phyloP scores from a whole-genome alignment of 2,329 filamentous ascomycete genomes.

The Sclerotinia subarctica region DNA sequence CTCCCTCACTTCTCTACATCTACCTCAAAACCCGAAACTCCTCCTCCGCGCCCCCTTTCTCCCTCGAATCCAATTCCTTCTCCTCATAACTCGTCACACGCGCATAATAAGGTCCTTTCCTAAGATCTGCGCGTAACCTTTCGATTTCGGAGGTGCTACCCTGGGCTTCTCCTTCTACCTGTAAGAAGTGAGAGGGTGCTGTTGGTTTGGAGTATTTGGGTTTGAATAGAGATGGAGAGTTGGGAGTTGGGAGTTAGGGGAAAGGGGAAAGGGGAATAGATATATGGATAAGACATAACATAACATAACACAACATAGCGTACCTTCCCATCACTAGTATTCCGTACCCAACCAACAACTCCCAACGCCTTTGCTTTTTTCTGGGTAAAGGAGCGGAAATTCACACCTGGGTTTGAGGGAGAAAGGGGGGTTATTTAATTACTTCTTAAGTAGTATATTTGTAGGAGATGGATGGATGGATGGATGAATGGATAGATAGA shows the following conservation, averaged over 20 bases:
- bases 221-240: too few species aligned
- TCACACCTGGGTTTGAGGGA: neutral
- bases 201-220: too few species aligned
- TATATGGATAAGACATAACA: too few species aligned
- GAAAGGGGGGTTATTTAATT: too few species aligned
- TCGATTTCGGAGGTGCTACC: constrained; percentile 63
- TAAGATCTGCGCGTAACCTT: constrained; percentile 70
- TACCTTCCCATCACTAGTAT: constrained; percentile 56
- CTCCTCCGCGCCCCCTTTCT: constrained; percentile 53
- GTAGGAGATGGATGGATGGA: too few species aligned
- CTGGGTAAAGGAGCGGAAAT: constrained; percentile 48
- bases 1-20: too few species aligned
- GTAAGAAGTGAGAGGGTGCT: neutral
- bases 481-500: too few species aligned
- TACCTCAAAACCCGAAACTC: neutral
- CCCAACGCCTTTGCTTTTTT: constrained; percentile 49
- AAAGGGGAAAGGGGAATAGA: neutral
- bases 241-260: neutral
- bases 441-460: neutral
- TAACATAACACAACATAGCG: constrained; percentile 31
- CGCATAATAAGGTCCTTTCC: constrained; percentile 69
- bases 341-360: constrained; percentile 61
- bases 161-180: constrained; percentile 91
- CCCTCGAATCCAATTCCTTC: constrained; percentile 60
- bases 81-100: constrained; percentile 72